These are phyloP conservation scores for Arthrinium phaeospermum DNA, from an alignment of 2,329 filamentous ascomycete genomes.

Conservation along the genomic window DNA sequence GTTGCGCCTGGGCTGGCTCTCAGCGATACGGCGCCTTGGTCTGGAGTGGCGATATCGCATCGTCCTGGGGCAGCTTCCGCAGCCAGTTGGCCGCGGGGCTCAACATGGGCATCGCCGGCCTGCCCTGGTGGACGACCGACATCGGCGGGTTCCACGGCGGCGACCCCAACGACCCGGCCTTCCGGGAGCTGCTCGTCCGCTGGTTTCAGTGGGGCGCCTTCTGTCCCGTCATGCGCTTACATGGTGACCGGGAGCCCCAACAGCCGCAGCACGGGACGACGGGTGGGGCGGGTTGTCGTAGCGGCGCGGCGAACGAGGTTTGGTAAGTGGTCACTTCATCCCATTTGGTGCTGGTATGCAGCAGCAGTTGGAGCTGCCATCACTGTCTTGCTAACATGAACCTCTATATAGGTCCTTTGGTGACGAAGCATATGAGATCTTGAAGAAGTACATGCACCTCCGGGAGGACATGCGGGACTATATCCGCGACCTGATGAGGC, in stretches of 20 bases:
- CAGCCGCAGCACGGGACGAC: constrained; percentile 42
- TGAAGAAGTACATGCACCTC: constrained; percentile 62
- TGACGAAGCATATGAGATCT: constrained; percentile 63
- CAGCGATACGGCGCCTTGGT: constrained; percentile 70
- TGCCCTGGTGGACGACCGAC: constrained; percentile 74
- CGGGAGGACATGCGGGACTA: constrained; percentile 65
- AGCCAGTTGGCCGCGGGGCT: constrained; percentile 68
- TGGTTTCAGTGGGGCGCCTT: constrained; percentile 76
- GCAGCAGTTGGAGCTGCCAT: no score
- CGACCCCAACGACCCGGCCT: constrained; percentile 57
- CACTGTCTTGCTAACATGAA: not conserved
- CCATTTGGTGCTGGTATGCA: no score
- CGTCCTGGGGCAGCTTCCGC: constrained; percentile 64
- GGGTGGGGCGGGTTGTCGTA: constrained; percentile 49
- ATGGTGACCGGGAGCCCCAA: constrained; percentile 68
- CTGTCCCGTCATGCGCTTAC: constrained; percentile 70
- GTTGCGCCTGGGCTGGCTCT: constrained; percentile 57
- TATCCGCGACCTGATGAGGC: constrained; percentile 61
- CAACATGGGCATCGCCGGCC: constrained; percentile 68
- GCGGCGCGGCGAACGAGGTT: constrained; percentile 65
- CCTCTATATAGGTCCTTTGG: constrained; percentile 60
- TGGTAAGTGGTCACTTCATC: constrained; percentile 35
- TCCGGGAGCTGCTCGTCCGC: constrained; percentile 67
- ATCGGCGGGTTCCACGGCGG: constrained; percentile 75
- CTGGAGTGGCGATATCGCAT: constrained; percentile 72